Conservation (phyloP, 768 basidiomycete genomes). For the Boletus tomentosulus region DNA sequence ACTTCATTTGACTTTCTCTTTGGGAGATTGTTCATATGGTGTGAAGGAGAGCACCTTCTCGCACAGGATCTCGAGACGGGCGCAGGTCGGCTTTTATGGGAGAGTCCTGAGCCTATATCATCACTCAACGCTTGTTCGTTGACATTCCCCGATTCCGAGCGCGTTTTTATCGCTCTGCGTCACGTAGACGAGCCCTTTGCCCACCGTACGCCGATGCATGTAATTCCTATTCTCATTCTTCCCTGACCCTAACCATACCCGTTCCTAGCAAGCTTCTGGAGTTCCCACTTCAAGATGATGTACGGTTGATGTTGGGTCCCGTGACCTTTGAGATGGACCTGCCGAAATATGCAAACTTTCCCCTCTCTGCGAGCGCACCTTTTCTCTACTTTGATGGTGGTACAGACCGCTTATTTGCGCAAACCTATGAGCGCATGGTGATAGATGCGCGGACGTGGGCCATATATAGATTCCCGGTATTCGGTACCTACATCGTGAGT, state of each 20-base stretch:
- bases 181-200: conserved; percentile 13
- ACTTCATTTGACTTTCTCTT: conserved; percentile 21
- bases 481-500: conserved; percentile 15
- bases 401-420: conserved; percentile 10
- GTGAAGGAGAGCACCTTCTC: conserved; percentile 17
- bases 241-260: conserved; percentile 1
- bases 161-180: conserved; percentile 19
- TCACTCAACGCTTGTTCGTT: conserved; percentile 19
- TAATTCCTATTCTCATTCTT: background rate
- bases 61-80: conserved; percentile 21
- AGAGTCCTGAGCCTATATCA: conserved; percentile 11
- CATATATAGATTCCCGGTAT: conserved; percentile 15
- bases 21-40: conserved; percentile 22
- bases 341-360: conserved; percentile 14
- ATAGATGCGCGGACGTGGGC: conserved; percentile 15
- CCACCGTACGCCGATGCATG: conserved; percentile 19
- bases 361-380: conserved; percentile 9
- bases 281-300: conserved; percentile 14
- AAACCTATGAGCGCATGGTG: conserved; percentile 9
- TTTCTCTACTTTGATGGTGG: conserved; percentile 18
- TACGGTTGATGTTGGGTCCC: conserved; percentile 11
- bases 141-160: conserved; percentile 12
- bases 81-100: conserved; percentile 17
- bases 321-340: conserved; percentile 15
- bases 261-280: conserved; percentile 20